A percentile compares a stretch with the other conserved stretches of the same genome.
These are phyloP conservation scores for Epicoccum nigrum DNA, from an alignment of 2,329 filamentous ascomycete species.

Conservation along the genomic window DNA sequence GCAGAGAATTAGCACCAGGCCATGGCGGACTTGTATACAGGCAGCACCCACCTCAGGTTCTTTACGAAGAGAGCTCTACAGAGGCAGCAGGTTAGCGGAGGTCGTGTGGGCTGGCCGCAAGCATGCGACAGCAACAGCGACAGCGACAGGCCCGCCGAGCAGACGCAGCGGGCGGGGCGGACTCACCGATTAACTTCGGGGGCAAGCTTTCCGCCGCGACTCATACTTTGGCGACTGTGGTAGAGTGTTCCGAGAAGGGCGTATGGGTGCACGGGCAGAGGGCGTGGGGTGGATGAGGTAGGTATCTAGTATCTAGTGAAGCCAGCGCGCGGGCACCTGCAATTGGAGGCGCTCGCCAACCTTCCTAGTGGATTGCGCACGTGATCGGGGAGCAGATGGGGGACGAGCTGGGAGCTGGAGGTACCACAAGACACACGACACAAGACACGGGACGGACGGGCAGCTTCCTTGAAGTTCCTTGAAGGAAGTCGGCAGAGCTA, in stretches of 20 bases:
- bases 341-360: neutral
- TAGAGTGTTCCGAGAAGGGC: conserved; percentile 26
- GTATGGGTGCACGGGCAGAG: conserved; percentile 25
- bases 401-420: neutral
- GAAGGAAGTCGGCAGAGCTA: too few species aligned
- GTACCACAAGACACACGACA: too few species aligned
- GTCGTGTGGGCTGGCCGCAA: conserved; percentile 34
- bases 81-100: conserved; percentile 37
- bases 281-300: conserved; percentile 16
- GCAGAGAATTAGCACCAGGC: conserved; percentile 2
- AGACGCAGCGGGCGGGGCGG: conserved; percentile 18
- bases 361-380: too few species aligned
- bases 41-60: conserved; percentile 80
- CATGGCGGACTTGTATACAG: too few species aligned
- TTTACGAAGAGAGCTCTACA: conserved; percentile 98
- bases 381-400: neutral
- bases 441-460: too few species aligned
- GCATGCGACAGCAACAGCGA: conserved; percentile 22
- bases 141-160: conserved; percentile 15
- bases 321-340: conserved; percentile 11
- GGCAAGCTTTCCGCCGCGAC: conserved; percentile 94
- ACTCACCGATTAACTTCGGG: conserved; percentile 98
- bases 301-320: too few species aligned
- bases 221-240: conserved; percentile 72
- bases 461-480: too few species aligned